Evolutionary conservation across 768 basidiomycete genomes (phyloP), one percentile per base, ranked within the genome.

Genomic region (Tricholoma saponaceum): DNA sequence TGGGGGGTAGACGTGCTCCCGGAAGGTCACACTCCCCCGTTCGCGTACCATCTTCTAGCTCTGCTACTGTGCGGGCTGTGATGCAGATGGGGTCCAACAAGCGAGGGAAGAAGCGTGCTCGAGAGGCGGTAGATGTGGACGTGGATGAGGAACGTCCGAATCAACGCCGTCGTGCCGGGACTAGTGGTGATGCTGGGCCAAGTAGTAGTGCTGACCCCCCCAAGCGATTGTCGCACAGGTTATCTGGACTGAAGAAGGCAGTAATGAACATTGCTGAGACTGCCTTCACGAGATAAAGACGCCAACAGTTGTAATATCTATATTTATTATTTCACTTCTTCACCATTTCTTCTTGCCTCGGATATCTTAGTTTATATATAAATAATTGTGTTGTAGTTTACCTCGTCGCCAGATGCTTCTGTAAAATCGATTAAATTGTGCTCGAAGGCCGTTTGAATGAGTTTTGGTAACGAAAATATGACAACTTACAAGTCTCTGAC

Each of bases 71-170:
- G 35, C 46, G 32, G 9, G 30, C 26, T 20, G 33, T 32, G 25
- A 37, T 26, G 46, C 37, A 37, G 35, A 9, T 47, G 8, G 22
- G 22, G 5, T 51, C 50, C 5, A 10, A n/a, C 4, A 52, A 43
- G 28, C 51, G 44, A 44, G 56, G 56, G 26, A 57, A 52, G 51
- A 57, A 57, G 28, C 56, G 56, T 23, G 37, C 56, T 26, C 51
- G 56, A 28, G 56, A 57, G 37, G 56, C 28, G 44, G 22, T 13
- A 7, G 51, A 35, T 39, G 56, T 7, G 35, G 50, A 37, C 7
- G 47, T 16, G n/a, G 46, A 56, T n/a, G 55, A 20, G 22, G 56
- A 52, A 13, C 23, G 37, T 13, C 37, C 56, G 20, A 39, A 39
- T 18, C 56, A 50, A 20, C 37, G 25, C 13, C 56, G 51, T 30